phyloP scores from a whole-genome alignment of 2,329 filamentous ascomycete genomes.

The Aspergillus sp. region DNA sequence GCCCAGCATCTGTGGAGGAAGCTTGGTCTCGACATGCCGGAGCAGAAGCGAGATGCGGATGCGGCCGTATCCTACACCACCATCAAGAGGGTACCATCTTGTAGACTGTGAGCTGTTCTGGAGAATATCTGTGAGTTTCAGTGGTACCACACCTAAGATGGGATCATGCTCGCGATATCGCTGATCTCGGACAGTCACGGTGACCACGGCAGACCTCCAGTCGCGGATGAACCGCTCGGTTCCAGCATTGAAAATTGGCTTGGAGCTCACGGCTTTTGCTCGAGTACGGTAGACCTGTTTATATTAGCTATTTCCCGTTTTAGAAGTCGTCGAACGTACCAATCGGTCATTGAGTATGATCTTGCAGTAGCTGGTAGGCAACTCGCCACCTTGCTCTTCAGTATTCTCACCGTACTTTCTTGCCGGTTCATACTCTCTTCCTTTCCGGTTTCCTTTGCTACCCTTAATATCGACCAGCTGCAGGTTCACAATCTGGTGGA shows the following conservation, averaged over 20 bases:
- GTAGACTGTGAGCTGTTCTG: slow-evolving; percentile 80
- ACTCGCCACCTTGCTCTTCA: slow-evolving; percentile 69
- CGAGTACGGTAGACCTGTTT: slow-evolving; percentile 76
- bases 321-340: slow-evolving; percentile 33
- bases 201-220: slow-evolving; percentile 82
- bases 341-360: slow-evolving; percentile 84
- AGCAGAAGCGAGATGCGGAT: slow-evolving; percentile 84
- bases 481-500: slow-evolving; percentile 93
- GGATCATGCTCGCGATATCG: slow-evolving; percentile 90
- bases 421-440: slow-evolving; percentile 82
- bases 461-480: slow-evolving; percentile 89
- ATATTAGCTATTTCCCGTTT: neutral
- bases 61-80: slow-evolving; percentile 85
- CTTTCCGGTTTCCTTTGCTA: slow-evolving; percentile 71
- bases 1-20: slow-evolving; percentile 78
- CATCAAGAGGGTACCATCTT: slow-evolving; percentile 93
- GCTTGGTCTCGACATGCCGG: slow-evolving; percentile 75
- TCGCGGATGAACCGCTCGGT: slow-evolving; percentile 90
- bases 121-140: slow-evolving; percentile 82
- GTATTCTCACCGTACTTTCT: slow-evolving; percentile 76
- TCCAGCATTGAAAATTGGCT: slow-evolving; percentile 95
- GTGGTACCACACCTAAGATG: slow-evolving; percentile 81
- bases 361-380: slow-evolving; percentile 91
- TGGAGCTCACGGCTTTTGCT: slow-evolving; percentile 84
- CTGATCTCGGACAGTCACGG: slow-evolving; percentile 79